These are phyloP conservation scores for Knoxdaviesia capensis DNA, from an alignment of 2,329 filamentous ascomycete species.

Conservation along the genomic window DNA sequence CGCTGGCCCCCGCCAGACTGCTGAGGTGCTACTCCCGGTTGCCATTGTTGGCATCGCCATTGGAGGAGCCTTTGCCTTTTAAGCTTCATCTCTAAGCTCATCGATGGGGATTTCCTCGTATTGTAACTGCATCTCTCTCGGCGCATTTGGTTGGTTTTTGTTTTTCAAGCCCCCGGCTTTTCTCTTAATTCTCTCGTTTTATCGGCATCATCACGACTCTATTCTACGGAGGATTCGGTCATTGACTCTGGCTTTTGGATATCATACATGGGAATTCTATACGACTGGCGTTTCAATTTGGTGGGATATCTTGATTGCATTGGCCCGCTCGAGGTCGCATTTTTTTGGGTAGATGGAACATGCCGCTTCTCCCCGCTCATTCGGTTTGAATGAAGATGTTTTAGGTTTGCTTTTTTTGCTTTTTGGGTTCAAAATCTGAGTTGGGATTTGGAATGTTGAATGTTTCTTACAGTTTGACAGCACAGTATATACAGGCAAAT, in stretches of 20 bases:
- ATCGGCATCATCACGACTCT: too few relatives aligned
- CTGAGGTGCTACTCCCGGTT: constrained; percentile 5
- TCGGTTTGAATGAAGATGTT: too few relatives aligned
- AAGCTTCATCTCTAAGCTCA: background rate
- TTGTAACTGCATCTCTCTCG: background rate
- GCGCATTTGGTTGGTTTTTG: background rate
- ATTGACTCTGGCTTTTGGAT: too few relatives aligned
- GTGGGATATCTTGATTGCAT: too few relatives aligned
- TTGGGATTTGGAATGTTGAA: background rate
- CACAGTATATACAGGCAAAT: too few relatives aligned
- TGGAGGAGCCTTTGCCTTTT: background rate
- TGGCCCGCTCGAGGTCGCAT: too few relatives aligned
- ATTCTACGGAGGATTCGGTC: too few relatives aligned
- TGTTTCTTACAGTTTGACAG: background rate
- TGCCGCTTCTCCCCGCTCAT: too few relatives aligned
- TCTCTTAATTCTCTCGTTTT: background rate
- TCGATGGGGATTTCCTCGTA: background rate
- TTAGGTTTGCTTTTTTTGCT: background rate
- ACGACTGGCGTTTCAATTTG: too few relatives aligned
- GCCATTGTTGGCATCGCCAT: constrained; percentile 7
- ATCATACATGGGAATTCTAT: too few relatives aligned
- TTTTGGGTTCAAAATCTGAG: background rate
- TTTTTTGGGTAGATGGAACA: too few relatives aligned
- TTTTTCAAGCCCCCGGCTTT: background rate
- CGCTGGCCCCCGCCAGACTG: constrained; percentile 10